Percentiles rank a stretch among this genome's conserved stretches.
These are phyloP conservation scores for Biscogniauxia sp. DNA, from an alignment of 2,329 filamentous ascomycete species.

Conservation along the genomic window DNA sequence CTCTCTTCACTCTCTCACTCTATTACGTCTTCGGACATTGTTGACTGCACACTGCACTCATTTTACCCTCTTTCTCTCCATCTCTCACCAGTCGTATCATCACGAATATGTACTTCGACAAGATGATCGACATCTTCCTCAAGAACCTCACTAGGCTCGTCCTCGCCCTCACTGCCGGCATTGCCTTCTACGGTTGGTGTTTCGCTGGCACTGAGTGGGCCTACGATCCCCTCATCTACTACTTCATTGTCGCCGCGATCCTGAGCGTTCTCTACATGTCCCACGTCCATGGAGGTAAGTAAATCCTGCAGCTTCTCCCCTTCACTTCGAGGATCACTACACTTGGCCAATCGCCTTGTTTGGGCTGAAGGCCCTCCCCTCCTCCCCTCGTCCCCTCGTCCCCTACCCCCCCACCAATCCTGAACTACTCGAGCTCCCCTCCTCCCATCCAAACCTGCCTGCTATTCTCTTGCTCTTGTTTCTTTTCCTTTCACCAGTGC, in stretches of 20 bases:
- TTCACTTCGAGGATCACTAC: not conserved
- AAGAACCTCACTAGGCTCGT: not conserved
- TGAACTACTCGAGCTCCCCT: too few species aligned
- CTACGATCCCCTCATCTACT: not conserved
- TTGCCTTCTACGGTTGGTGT: not conserved
- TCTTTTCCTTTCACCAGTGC: too few species aligned
- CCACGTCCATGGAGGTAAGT: not conserved
- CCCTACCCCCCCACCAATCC: too few species aligned
- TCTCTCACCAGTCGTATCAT: not conserved
- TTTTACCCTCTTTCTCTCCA: too few species aligned
- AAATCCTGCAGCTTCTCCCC: not conserved
- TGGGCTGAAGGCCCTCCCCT: too few species aligned
- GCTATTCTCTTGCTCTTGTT: too few species aligned
- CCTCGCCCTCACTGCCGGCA: not conserved
- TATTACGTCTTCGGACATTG: not conserved
- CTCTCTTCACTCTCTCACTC: not conserved
- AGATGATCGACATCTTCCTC: not conserved
- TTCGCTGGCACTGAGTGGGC: not conserved
- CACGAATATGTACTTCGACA: not conserved
- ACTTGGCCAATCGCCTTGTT: too few species aligned
- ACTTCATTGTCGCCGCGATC: not conserved
- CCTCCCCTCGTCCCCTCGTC: too few species aligned
- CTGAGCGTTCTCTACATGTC: not conserved
- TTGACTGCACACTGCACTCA: not conserved
- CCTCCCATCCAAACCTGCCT: too few species aligned